Conservation (phyloP, 192 early-diverging fungal species). For the Geranomyces variabilis region DNA sequence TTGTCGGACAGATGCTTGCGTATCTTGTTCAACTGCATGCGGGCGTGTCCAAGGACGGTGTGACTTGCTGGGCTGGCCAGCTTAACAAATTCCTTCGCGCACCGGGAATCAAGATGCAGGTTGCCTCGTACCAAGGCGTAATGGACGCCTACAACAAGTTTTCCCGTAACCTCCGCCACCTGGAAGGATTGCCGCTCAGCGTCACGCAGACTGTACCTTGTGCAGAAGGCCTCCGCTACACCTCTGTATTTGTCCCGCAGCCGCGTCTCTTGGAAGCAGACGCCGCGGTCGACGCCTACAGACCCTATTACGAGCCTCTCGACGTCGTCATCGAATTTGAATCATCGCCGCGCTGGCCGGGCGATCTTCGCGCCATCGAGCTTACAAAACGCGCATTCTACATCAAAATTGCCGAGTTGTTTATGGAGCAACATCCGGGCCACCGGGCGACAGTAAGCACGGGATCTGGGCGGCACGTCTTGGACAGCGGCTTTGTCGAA, state of each 20-base stretch:
- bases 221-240: constrained; percentile 68
- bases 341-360: constrained; percentile 82
- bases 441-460: constrained; percentile 48
- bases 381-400: constrained; percentile 89
- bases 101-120: constrained; percentile 33
- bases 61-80: constrained; percentile 69
- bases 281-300: constrained; percentile 26
- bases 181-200: constrained; percentile 70
- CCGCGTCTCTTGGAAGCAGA: constrained; percentile 41
- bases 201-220: constrained; percentile 63
- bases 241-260: constrained; percentile 77
- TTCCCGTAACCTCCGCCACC: constrained; percentile 57
- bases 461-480: constrained; percentile 24
- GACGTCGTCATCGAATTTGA: constrained; percentile 87
- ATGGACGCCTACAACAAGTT: constrained; percentile 71
- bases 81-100: constrained; percentile 65
- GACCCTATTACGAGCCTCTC: constrained; percentile 43
- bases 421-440: constrained; percentile 51
- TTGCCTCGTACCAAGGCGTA: constrained; percentile 63
- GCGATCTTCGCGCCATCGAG: constrained; percentile 83
- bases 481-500: constrained; percentile 53
- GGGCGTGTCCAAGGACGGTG: constrained; percentile 42
- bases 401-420: constrained; percentile 69
- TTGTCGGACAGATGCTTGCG: constrained; percentile 79
- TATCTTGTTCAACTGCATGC: constrained; percentile 81